A percentile compares a stretch with the other conserved stretches of the same genome.
These are phyloP conservation scores for Nitzschia sp. DNA, from an alignment of 108 stramenopile genomes.

Conservation along the genomic window DNA sequence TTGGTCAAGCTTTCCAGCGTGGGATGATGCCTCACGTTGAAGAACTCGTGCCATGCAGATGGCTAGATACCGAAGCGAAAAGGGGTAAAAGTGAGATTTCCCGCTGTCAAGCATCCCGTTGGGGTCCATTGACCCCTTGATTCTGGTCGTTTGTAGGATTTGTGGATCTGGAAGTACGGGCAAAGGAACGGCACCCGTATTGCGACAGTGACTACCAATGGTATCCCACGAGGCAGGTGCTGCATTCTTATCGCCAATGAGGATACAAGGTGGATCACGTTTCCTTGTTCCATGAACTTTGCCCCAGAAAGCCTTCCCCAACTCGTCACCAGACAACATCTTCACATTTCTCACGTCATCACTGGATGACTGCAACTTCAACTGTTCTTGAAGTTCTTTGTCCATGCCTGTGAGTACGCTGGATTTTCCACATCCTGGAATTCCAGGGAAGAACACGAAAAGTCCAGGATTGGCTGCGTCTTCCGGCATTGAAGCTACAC, in stretches of 20 bases:
- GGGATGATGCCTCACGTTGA: conserved; percentile 40
- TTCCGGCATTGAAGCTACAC: conserved; percentile 11
- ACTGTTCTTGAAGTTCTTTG: conserved; percentile 8
- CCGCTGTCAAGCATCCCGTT: conserved; percentile 19
- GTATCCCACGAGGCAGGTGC: conserved; percentile 57
- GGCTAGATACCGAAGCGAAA: conserved; percentile 70
- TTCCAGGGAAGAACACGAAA: conserved; percentile 73
- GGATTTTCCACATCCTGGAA: conserved; percentile 87
- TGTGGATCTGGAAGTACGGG: conserved; percentile 58
- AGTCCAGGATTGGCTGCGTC: conserved; percentile 37
- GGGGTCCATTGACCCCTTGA: conserved; percentile 37
- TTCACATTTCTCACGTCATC: conserved; percentile 24
- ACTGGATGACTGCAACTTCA: neutral
- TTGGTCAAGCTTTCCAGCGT: conserved; percentile 74
- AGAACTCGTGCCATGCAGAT: conserved; percentile 73
- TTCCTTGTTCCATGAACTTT: conserved; percentile 40
- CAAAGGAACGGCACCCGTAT: conserved; percentile 47
- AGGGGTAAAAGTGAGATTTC: conserved; percentile 60
- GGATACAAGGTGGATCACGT: conserved; percentile 50
- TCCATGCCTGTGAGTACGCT: conserved; percentile 36
- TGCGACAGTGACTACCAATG: conserved; percentile 39
- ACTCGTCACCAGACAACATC: conserved; percentile 14
- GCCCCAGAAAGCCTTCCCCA: conserved; percentile 38
- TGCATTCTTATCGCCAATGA: conserved; percentile 78
- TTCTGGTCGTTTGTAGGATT: conserved; percentile 42